These are phyloP conservation scores for Zea luxurians DNA, from an alignment of 176 grass and related monocot species.

Conservation along the genomic window DNA sequence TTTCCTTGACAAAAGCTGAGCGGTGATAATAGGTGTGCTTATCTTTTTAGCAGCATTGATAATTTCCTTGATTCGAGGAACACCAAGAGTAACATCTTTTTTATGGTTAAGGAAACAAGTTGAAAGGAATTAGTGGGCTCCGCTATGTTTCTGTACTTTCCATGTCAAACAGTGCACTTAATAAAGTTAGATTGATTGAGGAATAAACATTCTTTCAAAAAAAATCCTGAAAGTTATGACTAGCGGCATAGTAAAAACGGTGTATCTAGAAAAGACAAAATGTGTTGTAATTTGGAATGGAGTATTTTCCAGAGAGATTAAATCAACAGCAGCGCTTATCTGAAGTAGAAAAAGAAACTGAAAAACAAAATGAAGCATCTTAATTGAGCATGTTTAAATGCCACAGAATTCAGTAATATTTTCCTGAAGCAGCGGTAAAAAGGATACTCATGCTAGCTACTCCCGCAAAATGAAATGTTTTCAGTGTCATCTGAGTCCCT, in stretches of 20 bases:
- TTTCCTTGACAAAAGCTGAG: conserved; percentile 51
- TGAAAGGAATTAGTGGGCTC: conserved; percentile 11
- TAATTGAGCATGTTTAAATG: neutral
- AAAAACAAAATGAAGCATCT: conserved; percentile 9
- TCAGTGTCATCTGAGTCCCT: conserved; percentile 96
- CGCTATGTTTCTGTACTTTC: conserved; percentile 7
- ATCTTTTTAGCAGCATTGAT: conserved; percentile 96
- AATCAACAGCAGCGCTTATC: neutral
- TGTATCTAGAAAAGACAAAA: neutral
- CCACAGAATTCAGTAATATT: conserved; percentile 13
- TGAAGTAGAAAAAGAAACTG: neutral
- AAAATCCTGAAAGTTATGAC: conserved; percentile 16
- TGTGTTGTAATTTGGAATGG: neutral
- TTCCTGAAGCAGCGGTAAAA: conserved; percentile 36
- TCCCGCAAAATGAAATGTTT: conserved; percentile 99
- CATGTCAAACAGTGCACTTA: conserved; percentile 9
- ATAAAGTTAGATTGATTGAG: neutral
- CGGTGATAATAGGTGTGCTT: conserved; percentile 79
- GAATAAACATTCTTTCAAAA: neutral
- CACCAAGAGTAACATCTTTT: conserved; percentile 90
- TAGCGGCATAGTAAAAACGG: neutral
- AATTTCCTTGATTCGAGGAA: conserved; percentile 98
- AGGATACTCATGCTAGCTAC: conserved; percentile 99
- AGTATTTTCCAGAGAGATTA: conserved; percentile 7
- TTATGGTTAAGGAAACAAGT: conserved; percentile 49